A percentile compares a stretch with the other conserved stretches of the same genome.
Evolutionary conservation across 352 stramenopile species (phyloP).

Genomic region (Globisporangium solare): DNA sequence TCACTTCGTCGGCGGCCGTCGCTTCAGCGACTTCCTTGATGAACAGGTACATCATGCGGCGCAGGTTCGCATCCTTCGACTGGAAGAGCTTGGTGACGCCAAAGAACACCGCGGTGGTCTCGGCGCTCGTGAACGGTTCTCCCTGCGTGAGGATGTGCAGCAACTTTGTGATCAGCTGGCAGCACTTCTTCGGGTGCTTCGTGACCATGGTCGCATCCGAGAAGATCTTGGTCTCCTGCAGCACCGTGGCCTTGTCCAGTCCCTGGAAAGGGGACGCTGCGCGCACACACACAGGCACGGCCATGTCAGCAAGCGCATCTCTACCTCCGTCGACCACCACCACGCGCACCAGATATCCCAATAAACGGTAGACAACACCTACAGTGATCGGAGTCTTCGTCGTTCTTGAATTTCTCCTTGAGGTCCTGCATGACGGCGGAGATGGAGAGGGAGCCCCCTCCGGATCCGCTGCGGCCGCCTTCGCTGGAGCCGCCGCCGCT

Average conservation of each 20-base stretch:
- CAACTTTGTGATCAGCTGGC: slow-evolving; percentile 98
- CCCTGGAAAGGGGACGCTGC: slow-evolving; percentile 92
- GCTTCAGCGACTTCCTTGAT: slow-evolving; percentile 97
- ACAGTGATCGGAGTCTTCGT: slow-evolving; percentile 91
- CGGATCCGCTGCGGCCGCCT: slow-evolving; percentile 23
- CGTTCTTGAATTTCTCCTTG: slow-evolving; percentile 99
- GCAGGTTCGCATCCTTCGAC: slow-evolving; percentile 95
- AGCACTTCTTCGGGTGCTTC: slow-evolving; percentile 97
- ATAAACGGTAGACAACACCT: slow-evolving; percentile 17
- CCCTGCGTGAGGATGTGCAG: slow-evolving; percentile 98
- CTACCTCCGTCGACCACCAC: neutral
- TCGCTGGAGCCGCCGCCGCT: slow-evolving; percentile 34
- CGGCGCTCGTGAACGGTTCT: slow-evolving; percentile 93
- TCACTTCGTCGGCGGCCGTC: slow-evolving; percentile 92
- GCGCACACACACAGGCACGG: slow-evolving; percentile 4
- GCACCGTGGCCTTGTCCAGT: slow-evolving; percentile 93
- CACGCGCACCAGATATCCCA: neutral
- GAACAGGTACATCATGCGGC: slow-evolving; percentile 99
- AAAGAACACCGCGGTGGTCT: slow-evolving; percentile 99
- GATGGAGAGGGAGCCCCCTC: slow-evolving; percentile 45
- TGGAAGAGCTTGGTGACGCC: slow-evolving; percentile 99
- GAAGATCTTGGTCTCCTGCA: slow-evolving; percentile 99
- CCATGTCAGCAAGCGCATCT: neutral
- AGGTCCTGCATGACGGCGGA: slow-evolving; percentile 93
- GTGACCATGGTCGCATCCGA: slow-evolving; percentile 97